Percentiles rank a stretch among this genome's conserved stretches.
Conservation (phyloP, 768 basidiomycete genomes). For the Saitozyma sp. region DNA sequence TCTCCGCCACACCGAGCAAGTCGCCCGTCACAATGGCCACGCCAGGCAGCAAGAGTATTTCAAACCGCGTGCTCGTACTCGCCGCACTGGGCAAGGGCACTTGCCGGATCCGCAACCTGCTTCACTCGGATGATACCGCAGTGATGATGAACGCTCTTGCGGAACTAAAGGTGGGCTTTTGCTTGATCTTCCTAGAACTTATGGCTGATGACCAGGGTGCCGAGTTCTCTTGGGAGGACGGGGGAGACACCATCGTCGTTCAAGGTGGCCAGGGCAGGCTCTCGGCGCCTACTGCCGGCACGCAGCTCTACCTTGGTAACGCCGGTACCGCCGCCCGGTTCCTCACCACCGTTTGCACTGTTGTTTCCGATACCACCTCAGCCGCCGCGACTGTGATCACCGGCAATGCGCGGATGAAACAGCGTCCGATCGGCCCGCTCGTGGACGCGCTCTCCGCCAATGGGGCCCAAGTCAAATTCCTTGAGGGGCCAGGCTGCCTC, state of each 20-base stretch:
- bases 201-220: slow-evolving; percentile 65
- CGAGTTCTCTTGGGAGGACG: slow-evolving; percentile 90
- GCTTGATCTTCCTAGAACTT: neutral
- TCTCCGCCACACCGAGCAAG: slow-evolving; percentile 65
- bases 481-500: slow-evolving; percentile 79
- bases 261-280: slow-evolving; percentile 80
- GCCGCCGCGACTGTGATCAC: slow-evolving; percentile 71
- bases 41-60: slow-evolving; percentile 94
- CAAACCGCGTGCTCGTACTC: slow-evolving; percentile 87
- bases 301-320: slow-evolving; percentile 92
- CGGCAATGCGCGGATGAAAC: slow-evolving; percentile 98
- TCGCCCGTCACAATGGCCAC: slow-evolving; percentile 72
- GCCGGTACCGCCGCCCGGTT: slow-evolving; percentile 98
- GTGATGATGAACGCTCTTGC: slow-evolving; percentile 96
- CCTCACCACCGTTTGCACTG: slow-evolving; percentile 91
- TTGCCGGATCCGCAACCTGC: slow-evolving; percentile 80
- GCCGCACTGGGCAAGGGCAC: slow-evolving; percentile 88
- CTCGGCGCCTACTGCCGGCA: slow-evolving; percentile 70
- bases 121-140: slow-evolving; percentile 97
- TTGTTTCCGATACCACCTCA: slow-evolving; percentile 60
- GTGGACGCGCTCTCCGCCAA: slow-evolving; percentile 85
- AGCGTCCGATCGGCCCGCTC: slow-evolving; percentile 92
- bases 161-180: slow-evolving; percentile 70
- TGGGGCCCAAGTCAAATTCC: slow-evolving; percentile 72
- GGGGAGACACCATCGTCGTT: slow-evolving; percentile 91